Percentiles rank a stretch among this genome's conserved stretches.
These are phyloP conservation scores for Asterella californica DNA, from an alignment of 225 moss, liverwort and hornwort species.

Conservation along the genomic window DNA sequence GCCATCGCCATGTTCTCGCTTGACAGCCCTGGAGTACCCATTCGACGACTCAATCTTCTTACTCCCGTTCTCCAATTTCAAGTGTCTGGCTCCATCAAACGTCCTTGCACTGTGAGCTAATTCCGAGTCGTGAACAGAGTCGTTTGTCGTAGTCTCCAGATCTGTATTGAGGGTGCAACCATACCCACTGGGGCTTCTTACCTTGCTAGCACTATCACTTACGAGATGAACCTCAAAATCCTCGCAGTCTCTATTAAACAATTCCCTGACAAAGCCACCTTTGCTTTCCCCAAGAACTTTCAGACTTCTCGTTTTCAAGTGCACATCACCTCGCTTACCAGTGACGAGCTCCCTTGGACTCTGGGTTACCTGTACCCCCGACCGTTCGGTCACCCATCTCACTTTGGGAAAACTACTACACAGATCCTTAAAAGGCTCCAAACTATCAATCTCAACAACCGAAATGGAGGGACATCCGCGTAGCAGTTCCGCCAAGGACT, in stretches of 20 bases:
- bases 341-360: slow-evolving; percentile 33
- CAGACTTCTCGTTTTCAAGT: slow-evolving; percentile 44
- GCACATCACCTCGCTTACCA: slow-evolving; percentile 40
- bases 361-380: slow-evolving; percentile 26
- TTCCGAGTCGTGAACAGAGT: slow-evolving; percentile 31
- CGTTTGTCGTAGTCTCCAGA: slow-evolving; percentile 28
- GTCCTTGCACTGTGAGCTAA: slow-evolving; percentile 17
- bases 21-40: slow-evolving; percentile 24
- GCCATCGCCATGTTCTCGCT: slow-evolving; percentile 29
- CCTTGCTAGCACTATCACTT: slow-evolving; percentile 70
- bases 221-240: slow-evolving; percentile 61
- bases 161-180: slow-evolving; percentile 16
- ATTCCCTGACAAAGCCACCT: slow-evolving; percentile 24
- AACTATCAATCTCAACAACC: slow-evolving; percentile 64
- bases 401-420: slow-evolving; percentile 58
- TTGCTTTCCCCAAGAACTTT: slow-evolving; percentile 49
- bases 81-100: slow-evolving; percentile 26
- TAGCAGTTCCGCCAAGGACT: slow-evolving; percentile 65
- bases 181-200: slow-evolving; percentile 48
- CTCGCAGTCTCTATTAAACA: slow-evolving; percentile 50
- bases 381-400: slow-evolving; percentile 62
- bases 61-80: slow-evolving; percentile 32
- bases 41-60: slow-evolving; percentile 19
- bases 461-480: slow-evolving; percentile 68
- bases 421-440: slow-evolving; percentile 57